These are phyloP conservation scores for Lentinula raphanica DNA, from an alignment of 768 basidiomycete species.

Conservation along the genomic window DNA sequence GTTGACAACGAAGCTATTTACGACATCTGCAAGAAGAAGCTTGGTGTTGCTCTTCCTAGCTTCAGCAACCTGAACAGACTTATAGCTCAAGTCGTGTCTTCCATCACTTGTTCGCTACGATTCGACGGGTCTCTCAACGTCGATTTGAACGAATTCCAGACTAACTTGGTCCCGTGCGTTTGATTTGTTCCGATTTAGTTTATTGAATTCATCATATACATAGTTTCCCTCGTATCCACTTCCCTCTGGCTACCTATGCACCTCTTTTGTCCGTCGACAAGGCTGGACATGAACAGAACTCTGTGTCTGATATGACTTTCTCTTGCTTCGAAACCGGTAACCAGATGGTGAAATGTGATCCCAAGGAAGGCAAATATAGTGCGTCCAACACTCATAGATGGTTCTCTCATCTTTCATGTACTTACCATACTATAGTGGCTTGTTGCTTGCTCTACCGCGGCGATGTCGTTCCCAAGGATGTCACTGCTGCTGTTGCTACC, in stretches of 20 bases:
- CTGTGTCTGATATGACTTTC: slow-evolving; percentile 97
- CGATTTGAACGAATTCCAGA: slow-evolving; percentile 97
- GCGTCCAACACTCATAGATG: slow-evolving; percentile 24
- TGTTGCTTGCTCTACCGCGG: slow-evolving; percentile 91
- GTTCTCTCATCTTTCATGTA: not conserved
- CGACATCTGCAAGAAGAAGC: slow-evolving; percentile 97
- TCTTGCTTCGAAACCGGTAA: slow-evolving; percentile 95
- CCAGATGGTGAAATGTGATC: slow-evolving; percentile 96
- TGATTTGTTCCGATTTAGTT: slow-evolving; percentile 1
- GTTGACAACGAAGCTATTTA: slow-evolving; percentile 82
- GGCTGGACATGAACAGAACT: slow-evolving; percentile 94
- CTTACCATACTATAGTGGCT: slow-evolving; percentile 55
- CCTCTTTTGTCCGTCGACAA: slow-evolving; percentile 95
- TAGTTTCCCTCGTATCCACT: slow-evolving; percentile 97
- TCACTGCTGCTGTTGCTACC: slow-evolving; percentile 83
- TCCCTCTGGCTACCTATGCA: slow-evolving; percentile 94
- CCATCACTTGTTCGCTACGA: slow-evolving; percentile 92
- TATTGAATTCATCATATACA: slow-evolving; percentile 6
- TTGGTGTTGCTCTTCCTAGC: slow-evolving; percentile 79
- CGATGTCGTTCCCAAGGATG: slow-evolving; percentile 96
- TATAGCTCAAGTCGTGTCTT: slow-evolving; percentile 98
- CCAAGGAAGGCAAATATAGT: slow-evolving; percentile 98
- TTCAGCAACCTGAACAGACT: slow-evolving; percentile 93
- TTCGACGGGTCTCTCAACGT: slow-evolving; percentile 98
- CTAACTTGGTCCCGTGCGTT: slow-evolving; percentile 91